These are phyloP conservation scores for Hyaloscypha variabilis DNA, from an alignment of 495 filamentous ascomycete genomes.

Conservation along the genomic window DNA sequence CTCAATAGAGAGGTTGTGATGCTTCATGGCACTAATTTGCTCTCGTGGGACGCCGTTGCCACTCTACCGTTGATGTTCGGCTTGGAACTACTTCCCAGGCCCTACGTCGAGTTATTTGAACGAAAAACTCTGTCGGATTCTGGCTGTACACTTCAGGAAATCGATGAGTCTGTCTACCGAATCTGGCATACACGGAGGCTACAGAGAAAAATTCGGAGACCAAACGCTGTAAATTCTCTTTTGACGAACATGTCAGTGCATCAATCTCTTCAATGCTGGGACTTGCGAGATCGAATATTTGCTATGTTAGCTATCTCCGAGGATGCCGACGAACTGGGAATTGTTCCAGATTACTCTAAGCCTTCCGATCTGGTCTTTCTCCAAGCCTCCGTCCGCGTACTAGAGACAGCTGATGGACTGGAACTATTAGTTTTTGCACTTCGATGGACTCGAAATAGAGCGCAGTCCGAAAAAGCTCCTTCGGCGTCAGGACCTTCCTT, in stretches of 20 bases:
- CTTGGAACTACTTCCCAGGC: conserved; percentile 1
- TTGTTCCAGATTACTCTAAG: conserved; percentile 12
- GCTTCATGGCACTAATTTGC: background rate
- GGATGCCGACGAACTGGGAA: background rate
- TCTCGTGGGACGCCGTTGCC: conserved; percentile 2
- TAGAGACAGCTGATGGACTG: background rate
- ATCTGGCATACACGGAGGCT: background rate
- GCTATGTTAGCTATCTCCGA: conserved; percentile 23
- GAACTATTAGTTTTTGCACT: background rate
- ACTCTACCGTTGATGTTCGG: background rate
- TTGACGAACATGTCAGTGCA: background rate
- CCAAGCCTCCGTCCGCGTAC: background rate
- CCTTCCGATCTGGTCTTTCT: background rate
- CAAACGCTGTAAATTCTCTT: background rate
- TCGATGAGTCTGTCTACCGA: background rate
- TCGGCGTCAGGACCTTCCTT: background rate
- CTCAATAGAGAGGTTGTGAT: background rate
- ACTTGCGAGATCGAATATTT: conserved; percentile 21
- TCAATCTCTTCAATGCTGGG: background rate
- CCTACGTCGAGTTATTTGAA: too few species aligned
- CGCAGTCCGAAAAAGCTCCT: background rate
- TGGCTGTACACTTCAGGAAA: background rate
- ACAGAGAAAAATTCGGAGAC: background rate
- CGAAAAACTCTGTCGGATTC: background rate
- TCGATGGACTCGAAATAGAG: background rate